Percentiles rank a stretch among this genome's conserved stretches.
phyloP scores from a whole-genome alignment of 208 protist species.

The Crithidia thermophila region DNA sequence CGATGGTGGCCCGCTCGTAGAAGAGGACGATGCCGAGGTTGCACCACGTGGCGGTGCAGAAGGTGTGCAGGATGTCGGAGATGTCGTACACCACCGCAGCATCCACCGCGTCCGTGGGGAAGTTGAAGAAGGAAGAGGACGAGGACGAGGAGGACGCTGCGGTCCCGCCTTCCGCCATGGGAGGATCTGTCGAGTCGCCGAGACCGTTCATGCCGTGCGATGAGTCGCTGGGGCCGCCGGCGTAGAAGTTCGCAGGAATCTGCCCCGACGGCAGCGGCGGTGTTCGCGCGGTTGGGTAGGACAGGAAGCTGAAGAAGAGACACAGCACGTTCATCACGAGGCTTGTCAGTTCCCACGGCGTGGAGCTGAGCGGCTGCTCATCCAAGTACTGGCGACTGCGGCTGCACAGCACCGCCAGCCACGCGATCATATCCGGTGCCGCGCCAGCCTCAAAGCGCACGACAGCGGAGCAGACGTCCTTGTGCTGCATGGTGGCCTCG shows the following conservation, averaged over 20 bases:
- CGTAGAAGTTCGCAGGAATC: too few species aligned
- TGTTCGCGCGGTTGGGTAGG: conserved; percentile 19
- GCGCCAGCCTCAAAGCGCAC: conserved; percentile 30
- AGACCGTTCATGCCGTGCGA: conserved; percentile 8
- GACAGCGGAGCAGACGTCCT: conserved; percentile 32
- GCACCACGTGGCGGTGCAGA: conserved; percentile 74
- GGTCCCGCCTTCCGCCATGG: too few species aligned
- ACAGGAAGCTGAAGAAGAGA: conserved; percentile 41
- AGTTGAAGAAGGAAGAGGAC: conserved; percentile 37
- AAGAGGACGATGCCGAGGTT: conserved; percentile 78
- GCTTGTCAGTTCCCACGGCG: conserved; percentile 58
- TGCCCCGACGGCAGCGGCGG: too few species aligned
- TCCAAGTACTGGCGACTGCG: conserved; percentile 49
- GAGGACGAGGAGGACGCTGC: too few species aligned
- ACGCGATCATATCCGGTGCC: conserved; percentile 45
- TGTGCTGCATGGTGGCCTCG: conserved; percentile 42
- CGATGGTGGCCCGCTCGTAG: conserved; percentile 66
- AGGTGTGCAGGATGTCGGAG: conserved; percentile 57
- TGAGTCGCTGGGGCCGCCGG: conserved; percentile 8
- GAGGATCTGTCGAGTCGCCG: conserved; percentile 5
- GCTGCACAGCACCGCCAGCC: conserved; percentile 49
- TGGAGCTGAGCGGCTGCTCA: conserved; percentile 41
- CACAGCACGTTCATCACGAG: conserved; percentile 51
- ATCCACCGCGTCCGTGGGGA: conserved; percentile 40
- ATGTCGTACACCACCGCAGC: conserved; percentile 70